Evolutionary conservation across 2,329 filamentous ascomycete species (phyloP).

Genomic region (Colletotrichum lentis): DNA sequence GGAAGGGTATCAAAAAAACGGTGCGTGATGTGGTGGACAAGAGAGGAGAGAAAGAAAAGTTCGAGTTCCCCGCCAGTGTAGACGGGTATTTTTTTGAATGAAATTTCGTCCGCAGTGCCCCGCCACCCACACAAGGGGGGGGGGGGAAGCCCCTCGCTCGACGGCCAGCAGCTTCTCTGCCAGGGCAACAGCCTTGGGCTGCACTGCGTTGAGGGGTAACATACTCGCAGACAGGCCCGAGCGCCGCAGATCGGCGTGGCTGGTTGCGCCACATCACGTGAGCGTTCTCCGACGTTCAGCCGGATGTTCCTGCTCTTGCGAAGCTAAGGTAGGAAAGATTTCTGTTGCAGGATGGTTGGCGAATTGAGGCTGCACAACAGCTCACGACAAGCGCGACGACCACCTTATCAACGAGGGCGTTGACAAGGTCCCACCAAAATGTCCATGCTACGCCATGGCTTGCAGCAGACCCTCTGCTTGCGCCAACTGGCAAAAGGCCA

Average conservation of each 20-base stretch:
- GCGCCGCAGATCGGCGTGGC: neutral
- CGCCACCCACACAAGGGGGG: conserved; percentile 16
- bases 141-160: conserved; percentile 19
- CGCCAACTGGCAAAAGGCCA: conserved; percentile 45
- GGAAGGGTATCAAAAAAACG: conserved; percentile 40
- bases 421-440: conserved; percentile 42
- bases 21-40: conserved; percentile 41
- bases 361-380: conserved; percentile 1
- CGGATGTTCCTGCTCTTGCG: neutral
- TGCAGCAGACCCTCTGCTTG: conserved; percentile 50
- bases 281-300: conserved; percentile 11
- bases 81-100: conserved; percentile 38
- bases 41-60: conserved; percentile 43
- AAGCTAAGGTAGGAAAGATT: conserved; percentile 34
- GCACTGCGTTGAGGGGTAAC: conserved; percentile 16
- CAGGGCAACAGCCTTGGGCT: conserved; percentile 24
- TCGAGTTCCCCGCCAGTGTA: conserved; percentile 29
- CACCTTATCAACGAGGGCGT: conserved; percentile 29
- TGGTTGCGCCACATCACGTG: conserved; percentile 5
- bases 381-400: conserved; percentile 27
- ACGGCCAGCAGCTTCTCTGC: conserved; percentile 11
- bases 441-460: conserved; percentile 47
- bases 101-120: conserved; percentile 35
- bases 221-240: neutral
- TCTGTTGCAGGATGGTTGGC: conserved; percentile 18